Evolutionary conservation across 768 basidiomycete species (phyloP).

Genomic region (Tremella fuciformis): DNA sequence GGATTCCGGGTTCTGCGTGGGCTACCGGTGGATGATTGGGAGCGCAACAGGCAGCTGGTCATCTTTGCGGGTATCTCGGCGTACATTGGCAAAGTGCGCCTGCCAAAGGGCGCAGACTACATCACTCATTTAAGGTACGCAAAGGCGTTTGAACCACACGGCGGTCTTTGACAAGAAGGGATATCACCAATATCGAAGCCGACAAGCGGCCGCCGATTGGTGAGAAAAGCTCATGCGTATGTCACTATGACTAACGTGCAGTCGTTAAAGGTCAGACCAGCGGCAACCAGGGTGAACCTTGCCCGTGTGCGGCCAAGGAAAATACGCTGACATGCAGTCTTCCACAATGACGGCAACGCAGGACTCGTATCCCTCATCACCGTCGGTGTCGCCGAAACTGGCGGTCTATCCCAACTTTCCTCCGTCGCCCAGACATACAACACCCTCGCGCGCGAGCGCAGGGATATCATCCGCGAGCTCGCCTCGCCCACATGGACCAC

Average conservation of each 20-base stretch:
- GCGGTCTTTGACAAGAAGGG: conserved; percentile 9
- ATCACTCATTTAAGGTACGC: conserved; percentile 27
- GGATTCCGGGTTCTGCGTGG: conserved; percentile 32
- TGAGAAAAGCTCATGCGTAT: conserved; percentile 3
- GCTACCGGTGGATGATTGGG: conserved; percentile 29
- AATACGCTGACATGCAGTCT: conserved; percentile 13
- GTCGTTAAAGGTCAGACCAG: conserved; percentile 31
- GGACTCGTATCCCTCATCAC: conserved; percentile 28
- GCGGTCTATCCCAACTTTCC: conserved; percentile 27
- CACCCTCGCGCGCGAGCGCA: conserved; percentile 16
- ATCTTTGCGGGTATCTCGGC: conserved; percentile 30
- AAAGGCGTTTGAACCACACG: not conserved
- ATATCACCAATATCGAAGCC: conserved; percentile 26
- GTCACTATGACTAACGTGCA: not conserved
- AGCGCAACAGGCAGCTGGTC: conserved; percentile 19
- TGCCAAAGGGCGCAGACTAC: conserved; percentile 13
- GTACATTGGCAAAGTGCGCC: conserved; percentile 17
- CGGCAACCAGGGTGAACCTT: conserved; percentile 26
- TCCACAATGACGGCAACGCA: conserved; percentile 26
- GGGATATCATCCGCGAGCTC: conserved; percentile 26
- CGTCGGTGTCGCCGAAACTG: conserved; percentile 26
- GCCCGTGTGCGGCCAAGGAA: too few species aligned
- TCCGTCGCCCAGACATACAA: conserved; percentile 33
- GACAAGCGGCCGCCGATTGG: conserved; percentile 31
- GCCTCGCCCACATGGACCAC: conserved; percentile 24